phyloP scores from a whole-genome alignment of 805 yeast species.

The Torulaspora franciscae region DNA sequence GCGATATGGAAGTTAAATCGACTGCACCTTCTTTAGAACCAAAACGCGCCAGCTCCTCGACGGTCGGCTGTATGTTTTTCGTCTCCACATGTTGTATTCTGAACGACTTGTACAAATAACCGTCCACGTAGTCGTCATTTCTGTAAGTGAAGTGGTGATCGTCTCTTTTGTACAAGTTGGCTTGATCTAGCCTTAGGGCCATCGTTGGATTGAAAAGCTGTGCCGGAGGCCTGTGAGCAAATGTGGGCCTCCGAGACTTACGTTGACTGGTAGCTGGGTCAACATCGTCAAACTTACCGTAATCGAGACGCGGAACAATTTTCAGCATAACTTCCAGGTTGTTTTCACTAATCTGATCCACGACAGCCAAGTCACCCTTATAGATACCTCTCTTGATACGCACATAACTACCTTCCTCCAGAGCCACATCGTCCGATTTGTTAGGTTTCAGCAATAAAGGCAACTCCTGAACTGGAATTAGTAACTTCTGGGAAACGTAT shows the following conservation, averaged over 20 bases:
- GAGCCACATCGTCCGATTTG: constrained; percentile 78
- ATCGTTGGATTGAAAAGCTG: constrained; percentile 83
- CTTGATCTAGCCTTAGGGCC: constrained; percentile 79
- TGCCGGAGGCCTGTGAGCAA: constrained; percentile 75
- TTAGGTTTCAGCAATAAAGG: constrained; percentile 89
- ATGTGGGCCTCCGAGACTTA: constrained; percentile 47
- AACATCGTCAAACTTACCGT: constrained; percentile 59
- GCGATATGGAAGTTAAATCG: constrained; percentile 81
- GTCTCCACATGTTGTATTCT: constrained; percentile 77
- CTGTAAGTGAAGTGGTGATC: constrained; percentile 64
- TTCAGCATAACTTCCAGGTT: constrained; percentile 93
- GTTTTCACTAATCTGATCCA: constrained; percentile 87
- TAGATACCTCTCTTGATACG: constrained; percentile 87
- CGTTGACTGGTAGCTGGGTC: constrained; percentile 50
- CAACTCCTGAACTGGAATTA: constrained; percentile 93
- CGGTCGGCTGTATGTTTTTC: constrained; percentile 74
- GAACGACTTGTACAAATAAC: constrained; percentile 81
- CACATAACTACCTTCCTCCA: constrained; percentile 89
- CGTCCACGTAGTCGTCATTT: constrained; percentile 86
- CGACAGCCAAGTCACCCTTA: constrained; percentile 88
- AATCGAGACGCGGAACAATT: constrained; percentile 88
- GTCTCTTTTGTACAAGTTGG: constrained; percentile 61
- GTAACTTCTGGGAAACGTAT: constrained; percentile 63
- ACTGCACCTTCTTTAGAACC: constrained; percentile 79
- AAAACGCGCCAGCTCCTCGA: constrained; percentile 83